Evolutionary conservation across 177 flowering plant species (phyloP).

Genomic region (Vitis hybrid): DNA sequence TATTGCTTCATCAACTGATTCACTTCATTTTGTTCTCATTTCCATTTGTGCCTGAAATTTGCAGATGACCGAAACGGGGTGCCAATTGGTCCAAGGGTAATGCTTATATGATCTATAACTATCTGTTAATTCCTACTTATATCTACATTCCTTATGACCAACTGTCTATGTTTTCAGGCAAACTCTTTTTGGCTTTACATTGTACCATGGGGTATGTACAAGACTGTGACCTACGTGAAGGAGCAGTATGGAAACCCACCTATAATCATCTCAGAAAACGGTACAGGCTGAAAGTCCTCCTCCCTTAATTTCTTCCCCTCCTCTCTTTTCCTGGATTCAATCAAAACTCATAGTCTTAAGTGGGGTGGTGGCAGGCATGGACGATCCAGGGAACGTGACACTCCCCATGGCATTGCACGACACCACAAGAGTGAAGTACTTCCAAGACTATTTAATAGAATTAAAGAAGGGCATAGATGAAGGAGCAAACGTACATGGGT

Average conservation of each 20-base stretch:
- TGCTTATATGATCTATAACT: neutral
- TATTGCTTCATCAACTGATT: no score
- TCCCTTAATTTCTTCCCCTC: no score
- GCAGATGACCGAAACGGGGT: conserved; percentile 48
- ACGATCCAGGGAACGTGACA: conserved; percentile 62
- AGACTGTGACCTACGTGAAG: conserved; percentile 58
- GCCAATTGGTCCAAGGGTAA: conserved; percentile 59
- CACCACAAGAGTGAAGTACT: conserved; percentile 48
- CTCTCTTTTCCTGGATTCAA: neutral
- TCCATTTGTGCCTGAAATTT: neutral
- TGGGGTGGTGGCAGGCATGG: conserved; percentile 51
- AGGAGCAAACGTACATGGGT: conserved; percentile 67
- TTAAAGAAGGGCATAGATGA: conserved; percentile 57
- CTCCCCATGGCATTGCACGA: conserved; percentile 47
- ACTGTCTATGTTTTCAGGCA: conserved; percentile 36
- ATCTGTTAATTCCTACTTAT: no score
- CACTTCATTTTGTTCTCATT: no score
- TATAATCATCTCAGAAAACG: conserved; percentile 63
- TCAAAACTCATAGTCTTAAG: neutral
- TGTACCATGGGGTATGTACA: conserved; percentile 76
- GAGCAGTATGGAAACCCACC: conserved; percentile 65
- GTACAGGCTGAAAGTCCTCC: conserved; percentile 21
- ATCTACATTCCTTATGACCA: no score
- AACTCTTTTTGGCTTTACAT: conserved; percentile 67
- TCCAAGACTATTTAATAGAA: conserved; percentile 42